Evolutionary conservation across 306 rosid species (phyloP), one percentile per base, ranked within the genome.

Genomic region (Amphicarpaea edgeworthii): DNA sequence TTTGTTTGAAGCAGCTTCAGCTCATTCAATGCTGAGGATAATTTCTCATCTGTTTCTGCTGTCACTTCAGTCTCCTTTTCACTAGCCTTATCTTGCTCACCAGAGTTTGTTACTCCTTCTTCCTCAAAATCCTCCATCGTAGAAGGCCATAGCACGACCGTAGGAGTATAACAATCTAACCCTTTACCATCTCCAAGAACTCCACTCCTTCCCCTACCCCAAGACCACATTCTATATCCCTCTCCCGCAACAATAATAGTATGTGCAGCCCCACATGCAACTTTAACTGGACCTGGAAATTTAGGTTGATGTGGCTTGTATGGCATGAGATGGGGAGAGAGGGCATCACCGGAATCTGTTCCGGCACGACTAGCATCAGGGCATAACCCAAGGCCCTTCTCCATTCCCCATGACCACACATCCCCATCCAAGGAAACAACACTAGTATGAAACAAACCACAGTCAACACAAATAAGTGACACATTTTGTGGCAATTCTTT

Each of bases 331-430:
- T 80, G 59, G 34, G 98, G 98, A 73, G 83, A 87, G 40, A 88
- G 43, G 1, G 96, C 98, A 69, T 94, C 96, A 14, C 98, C 98
- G 0, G 90, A 41, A 84, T 82, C 91, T 21, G 80, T 28, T 61
- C 82, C 86, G 23, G 86, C 62, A 47, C 79, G 90, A 80, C 80
- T 80, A 63, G 97, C 97, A 59, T 85, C 90, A 19, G 97, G 97
- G 85, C 96, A 94, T 46, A 94, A 85, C 66, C 98, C 98, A 47
- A 94, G 97, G 68, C 98, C 98, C 85, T 81, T 91, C 87, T 83
- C 95, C 98, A 94, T 94, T 80, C 98, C 98, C 98, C 98, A 94
- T 2, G 91, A 91, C 97, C 98, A 91, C 73, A 90, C 93, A 75
- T 87, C 90, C 60, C 98, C 98, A 0, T 78, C 85, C 1, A 93